Evolutionary conservation across 495 filamentous ascomycete genomes (phyloP).

Genomic region (Trichoderma reesei): DNA sequence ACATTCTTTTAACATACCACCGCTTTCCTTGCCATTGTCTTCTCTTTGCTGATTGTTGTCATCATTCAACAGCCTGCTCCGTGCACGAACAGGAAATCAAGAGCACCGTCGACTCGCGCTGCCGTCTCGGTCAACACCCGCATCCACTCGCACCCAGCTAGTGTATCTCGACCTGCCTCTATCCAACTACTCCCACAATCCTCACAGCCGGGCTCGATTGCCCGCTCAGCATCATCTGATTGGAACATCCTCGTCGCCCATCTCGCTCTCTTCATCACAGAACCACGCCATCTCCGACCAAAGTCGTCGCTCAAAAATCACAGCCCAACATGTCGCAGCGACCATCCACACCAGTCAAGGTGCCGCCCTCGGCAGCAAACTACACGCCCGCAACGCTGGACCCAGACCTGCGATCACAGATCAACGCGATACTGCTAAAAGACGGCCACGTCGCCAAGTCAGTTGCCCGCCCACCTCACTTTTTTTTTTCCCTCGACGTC

Average conservation of each 20-base stretch:
- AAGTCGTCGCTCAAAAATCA: background rate
- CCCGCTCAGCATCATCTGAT: too few relatives aligned
- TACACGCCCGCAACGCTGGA: constrained; percentile 43
- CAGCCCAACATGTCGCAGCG: constrained; percentile 29
- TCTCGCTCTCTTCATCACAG: background rate
- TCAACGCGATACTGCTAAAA: constrained; percentile 38
- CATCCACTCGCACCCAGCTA: too few relatives aligned
- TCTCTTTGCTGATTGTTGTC: too few relatives aligned
- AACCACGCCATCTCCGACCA: background rate
- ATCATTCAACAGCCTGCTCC: too few relatives aligned
- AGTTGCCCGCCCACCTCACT: too few relatives aligned
- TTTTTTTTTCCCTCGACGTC: background rate
- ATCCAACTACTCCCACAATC: too few relatives aligned
- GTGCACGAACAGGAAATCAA: too few relatives aligned
- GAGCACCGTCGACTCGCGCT: too few relatives aligned
- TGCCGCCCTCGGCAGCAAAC: constrained; percentile 37
- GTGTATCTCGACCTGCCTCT: too few relatives aligned
- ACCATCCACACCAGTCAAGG: constrained; percentile 40
- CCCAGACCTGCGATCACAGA: constrained; percentile 41
- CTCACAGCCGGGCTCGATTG: too few relatives aligned
- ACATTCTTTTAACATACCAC: background rate
- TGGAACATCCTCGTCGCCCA: background rate
- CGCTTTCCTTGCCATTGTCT: background rate
- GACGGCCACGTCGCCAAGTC: constrained; percentile 43
- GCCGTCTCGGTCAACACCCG: too few relatives aligned